Evolutionary conservation across 257 asterid species (phyloP).

Genomic region (Solanum bulbocastanum): DNA sequence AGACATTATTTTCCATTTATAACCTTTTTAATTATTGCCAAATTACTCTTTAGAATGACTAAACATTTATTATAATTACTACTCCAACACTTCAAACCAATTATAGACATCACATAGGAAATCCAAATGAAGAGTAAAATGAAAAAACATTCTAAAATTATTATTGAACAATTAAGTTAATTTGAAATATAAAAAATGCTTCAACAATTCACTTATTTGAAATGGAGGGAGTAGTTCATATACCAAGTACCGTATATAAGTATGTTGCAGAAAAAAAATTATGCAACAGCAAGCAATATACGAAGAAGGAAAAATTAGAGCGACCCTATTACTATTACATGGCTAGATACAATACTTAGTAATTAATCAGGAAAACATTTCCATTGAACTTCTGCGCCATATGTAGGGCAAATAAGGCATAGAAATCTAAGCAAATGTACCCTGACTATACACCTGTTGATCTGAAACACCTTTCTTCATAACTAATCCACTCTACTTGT

Average conservation of each 20-base stretch:
- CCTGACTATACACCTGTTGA: background rate
- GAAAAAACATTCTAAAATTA: too few relatives aligned
- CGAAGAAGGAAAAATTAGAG: background rate
- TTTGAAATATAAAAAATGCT: background rate
- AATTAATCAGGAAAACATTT: background rate
- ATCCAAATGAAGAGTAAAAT: background rate
- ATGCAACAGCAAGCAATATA: background rate
- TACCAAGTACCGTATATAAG: background rate
- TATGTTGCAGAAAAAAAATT: background rate
- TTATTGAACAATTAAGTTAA: background rate
- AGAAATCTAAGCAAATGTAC: background rate
- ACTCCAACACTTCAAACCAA: background rate
- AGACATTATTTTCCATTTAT: too few relatives aligned
- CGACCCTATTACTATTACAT: background rate
- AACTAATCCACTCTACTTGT: background rate
- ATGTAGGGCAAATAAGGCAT: background rate
- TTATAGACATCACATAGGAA: background rate
- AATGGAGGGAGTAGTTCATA: background rate
- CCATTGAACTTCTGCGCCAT: background rate
- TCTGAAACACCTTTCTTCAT: background rate
- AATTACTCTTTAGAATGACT: background rate
- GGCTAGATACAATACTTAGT: background rate
- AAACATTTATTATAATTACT: background rate
- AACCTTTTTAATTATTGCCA: background rate
- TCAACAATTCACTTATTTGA: background rate